Percentiles rank a stretch among this genome's conserved stretches.
Conservation (phyloP, 345 rosid species). For the Lepidium africanum region DNA sequence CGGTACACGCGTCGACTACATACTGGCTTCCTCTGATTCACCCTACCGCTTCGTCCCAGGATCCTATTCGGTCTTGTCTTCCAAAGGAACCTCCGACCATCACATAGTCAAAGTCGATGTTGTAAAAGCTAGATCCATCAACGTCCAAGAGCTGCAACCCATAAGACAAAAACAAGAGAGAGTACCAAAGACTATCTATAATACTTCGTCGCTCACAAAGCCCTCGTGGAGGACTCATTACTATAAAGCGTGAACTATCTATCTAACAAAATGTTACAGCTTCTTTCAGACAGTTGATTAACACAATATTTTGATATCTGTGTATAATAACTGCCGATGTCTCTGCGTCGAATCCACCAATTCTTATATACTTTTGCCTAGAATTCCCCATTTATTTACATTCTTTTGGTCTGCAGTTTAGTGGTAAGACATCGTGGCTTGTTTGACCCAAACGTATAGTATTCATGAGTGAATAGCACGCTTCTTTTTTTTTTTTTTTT, state of each 20-base stretch:
- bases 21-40: slow-evolving; percentile 69
- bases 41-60: slow-evolving; percentile 76
- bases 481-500: too few relatives aligned
- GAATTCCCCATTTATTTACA: background rate
- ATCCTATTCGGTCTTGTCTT: slow-evolving; percentile 78
- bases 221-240: slow-evolving; percentile 54
- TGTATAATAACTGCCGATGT: background rate
- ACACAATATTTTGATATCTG: slow-evolving; percentile 3
- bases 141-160: slow-evolving; percentile 21
- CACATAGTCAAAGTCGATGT: slow-evolving; percentile 89
- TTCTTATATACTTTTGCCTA: too few relatives aligned
- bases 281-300: background rate
- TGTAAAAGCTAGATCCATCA: slow-evolving; percentile 31
- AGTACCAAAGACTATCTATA: slow-evolving; percentile 37
- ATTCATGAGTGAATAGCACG: background rate
- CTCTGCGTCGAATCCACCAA: slow-evolving; percentile 2
- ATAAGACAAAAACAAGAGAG: slow-evolving; percentile 32
- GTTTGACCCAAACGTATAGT: background rate
- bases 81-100: slow-evolving; percentile 96
- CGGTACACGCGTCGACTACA: slow-evolving; percentile 87
- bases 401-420: background rate
- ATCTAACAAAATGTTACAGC: background rate
- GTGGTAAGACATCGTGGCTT: background rate
- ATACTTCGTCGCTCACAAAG: slow-evolving; percentile 35
- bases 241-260: slow-evolving; percentile 19